Evolutionary conservation across 2,329 filamentous ascomycete genomes (phyloP).

Genomic region (Ophiostoma perfectum): DNA sequence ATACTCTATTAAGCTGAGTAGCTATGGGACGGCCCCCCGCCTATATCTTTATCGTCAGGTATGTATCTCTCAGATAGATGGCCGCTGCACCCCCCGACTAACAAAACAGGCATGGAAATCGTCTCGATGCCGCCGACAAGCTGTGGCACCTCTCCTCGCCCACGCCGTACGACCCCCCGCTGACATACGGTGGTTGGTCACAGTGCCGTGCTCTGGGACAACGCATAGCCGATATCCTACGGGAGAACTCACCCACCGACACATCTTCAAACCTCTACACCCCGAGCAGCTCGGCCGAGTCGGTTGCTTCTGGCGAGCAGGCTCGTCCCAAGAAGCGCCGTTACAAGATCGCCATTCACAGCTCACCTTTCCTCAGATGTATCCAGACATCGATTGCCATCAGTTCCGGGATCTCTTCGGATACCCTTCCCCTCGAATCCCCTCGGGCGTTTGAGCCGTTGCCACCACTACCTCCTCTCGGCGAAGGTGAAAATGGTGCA

Average conservation of each 20-base stretch:
- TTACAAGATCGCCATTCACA: conserved; percentile 80
- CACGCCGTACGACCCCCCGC: conserved; percentile 88
- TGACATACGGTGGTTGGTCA: conserved; percentile 91
- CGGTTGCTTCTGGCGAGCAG: neutral
- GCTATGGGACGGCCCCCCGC: conserved; percentile 45
- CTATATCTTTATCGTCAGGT: conserved; percentile 49
- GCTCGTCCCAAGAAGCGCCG: conserved; percentile 47
- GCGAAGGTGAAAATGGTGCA: neutral
- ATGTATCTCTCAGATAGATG: conserved; percentile 26
- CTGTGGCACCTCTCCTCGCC: conserved; percentile 91
- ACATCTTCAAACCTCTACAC: neutral
- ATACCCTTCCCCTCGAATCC: conserved; percentile 33
- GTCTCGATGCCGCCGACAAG: conserved; percentile 90
- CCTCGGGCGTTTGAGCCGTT: conserved; percentile 16
- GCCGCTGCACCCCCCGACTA: conserved; percentile 12
- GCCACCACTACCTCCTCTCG: neutral
- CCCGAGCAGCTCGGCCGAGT: neutral
- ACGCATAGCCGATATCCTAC: conserved; percentile 70
- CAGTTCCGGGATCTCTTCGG: conserved; percentile 73
- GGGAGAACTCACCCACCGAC: conserved; percentile 45
- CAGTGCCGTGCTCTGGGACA: conserved; percentile 77
- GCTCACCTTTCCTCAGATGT: conserved; percentile 89
- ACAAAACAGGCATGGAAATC: conserved; percentile 71
- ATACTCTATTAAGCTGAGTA: neutral
- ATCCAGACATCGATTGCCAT: conserved; percentile 88